phyloP scores from a whole-genome alignment of 1,139 yeast genomes.

The Yamadazyma mexicana region DNA sequence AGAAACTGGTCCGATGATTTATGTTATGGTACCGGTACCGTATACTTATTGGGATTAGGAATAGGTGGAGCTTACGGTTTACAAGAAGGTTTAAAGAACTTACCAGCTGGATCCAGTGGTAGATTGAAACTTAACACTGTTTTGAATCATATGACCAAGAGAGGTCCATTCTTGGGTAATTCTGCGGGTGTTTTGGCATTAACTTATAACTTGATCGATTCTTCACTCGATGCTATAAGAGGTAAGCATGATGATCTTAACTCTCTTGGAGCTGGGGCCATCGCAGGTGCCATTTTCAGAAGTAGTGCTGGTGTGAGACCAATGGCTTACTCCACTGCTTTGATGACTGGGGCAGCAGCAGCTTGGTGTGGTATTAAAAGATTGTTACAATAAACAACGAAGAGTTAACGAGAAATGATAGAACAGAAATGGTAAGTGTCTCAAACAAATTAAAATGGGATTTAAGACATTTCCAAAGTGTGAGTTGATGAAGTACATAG shows the following conservation, averaged over 20 bases:
- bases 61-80: slow-evolving; percentile 88
- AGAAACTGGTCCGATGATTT: slow-evolving; percentile 97
- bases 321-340: slow-evolving; percentile 81
- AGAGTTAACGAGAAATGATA: slow-evolving; percentile 5
- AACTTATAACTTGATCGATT: slow-evolving; percentile 81
- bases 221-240: slow-evolving; percentile 74
- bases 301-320: slow-evolving; percentile 84
- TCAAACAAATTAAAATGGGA: too few relatives aligned
- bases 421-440: not conserved
- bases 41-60: slow-evolving; percentile 76
- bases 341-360: slow-evolving; percentile 89
- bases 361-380: slow-evolving; percentile 88
- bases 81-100: slow-evolving; percentile 75
- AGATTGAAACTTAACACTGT: slow-evolving; percentile 85
- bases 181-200: slow-evolving; percentile 92
- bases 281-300: slow-evolving; percentile 90
- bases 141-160: slow-evolving; percentile 86
- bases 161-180: slow-evolving; percentile 96
- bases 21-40: slow-evolving; percentile 97
- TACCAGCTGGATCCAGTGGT: slow-evolving; percentile 72
- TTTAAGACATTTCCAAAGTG: not conserved
- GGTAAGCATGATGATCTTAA: slow-evolving; percentile 87
- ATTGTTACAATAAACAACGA: slow-evolving; percentile 25
- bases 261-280: slow-evolving; percentile 85
- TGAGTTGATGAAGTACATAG: slow-evolving; percentile 9